Base-by-base conservation (phyloP, 1,284 basidiomycete genomes). In the Boletellus deceptivus region DNA sequence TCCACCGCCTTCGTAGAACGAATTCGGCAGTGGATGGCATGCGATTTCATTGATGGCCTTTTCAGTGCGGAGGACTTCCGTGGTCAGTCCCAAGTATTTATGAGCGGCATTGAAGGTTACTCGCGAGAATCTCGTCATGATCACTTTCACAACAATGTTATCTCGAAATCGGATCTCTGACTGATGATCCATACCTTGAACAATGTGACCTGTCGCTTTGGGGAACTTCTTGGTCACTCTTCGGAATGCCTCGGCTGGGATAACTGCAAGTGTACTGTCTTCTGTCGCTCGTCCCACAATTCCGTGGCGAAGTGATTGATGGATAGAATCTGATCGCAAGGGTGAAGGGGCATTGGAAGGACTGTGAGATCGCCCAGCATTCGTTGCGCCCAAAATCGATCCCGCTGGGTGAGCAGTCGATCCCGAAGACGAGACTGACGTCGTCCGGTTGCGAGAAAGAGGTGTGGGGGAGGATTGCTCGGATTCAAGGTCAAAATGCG, bases 31-130 rank as follows among this genome's bases (percentile, higher is more conserved):
- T 4, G 96, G 95, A 68, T 98, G 93, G 55, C 93, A 95, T 13
- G 97, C 96, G 54, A 98, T 86, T 54, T 94, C 87, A 64, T 99
- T 99, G 68, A 99, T 94, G 0, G 92, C 87, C 63, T 97, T 92
- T 72, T 99, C 96, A 0, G 96, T 96, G 25, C 93, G 85, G 47
- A 99, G 84, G 11, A 99, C 92, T 70, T 99, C 96, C 25, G 88
- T 87, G 0, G 96, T 99, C 46, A 99, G 71, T 2, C 96, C 96
- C 8, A 99, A 82, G 68, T 98, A 99, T 64, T 90, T 91, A 71
- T 99, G 96, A 0, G 97, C 94, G 33, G 91, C 89, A 65, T 84
- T 91, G 74, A 99, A 98, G 0, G 97, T 99, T 11, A 99, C 97
- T 17, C 96, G 85, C 41, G 93, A 93, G 64, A 99, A 96, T 2